These are phyloP conservation scores for Ganoderma resinaceum DNA, from an alignment of 1,284 basidiomycete species.

Conservation along the genomic window DNA sequence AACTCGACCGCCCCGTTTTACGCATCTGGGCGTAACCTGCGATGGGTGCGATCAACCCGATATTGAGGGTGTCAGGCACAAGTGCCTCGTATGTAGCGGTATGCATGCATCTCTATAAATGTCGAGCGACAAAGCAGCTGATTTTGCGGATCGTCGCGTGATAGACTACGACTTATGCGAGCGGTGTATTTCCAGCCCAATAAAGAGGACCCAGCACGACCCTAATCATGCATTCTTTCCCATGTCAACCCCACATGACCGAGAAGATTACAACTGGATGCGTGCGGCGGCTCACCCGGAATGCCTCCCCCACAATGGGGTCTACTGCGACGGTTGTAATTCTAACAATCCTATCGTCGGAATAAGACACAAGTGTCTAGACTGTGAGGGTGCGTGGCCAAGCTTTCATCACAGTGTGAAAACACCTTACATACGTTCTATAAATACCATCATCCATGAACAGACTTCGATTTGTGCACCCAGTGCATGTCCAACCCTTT, in stretches of 20 bases:
- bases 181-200: constrained; percentile 48
- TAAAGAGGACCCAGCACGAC: constrained; percentile 23
- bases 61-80: constrained; percentile 69
- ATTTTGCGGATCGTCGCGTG: neutral
- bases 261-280: constrained; percentile 37
- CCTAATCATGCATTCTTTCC: constrained; percentile 67
- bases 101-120: neutral
- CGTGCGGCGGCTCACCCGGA: constrained; percentile 9
- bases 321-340: constrained; percentile 71
- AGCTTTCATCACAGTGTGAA: neutral
- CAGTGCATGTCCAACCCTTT: constrained; percentile 62
- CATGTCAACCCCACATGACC: constrained; percentile 54
- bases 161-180: constrained; percentile 71
- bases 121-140: no score
- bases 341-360: constrained; percentile 61
- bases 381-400: constrained; percentile 51
- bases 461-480: constrained; percentile 75
- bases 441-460: neutral
- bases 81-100: constrained; percentile 76
- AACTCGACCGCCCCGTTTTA: neutral
- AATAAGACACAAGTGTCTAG: constrained; percentile 63
- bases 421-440: neutral
- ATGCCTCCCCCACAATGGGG: constrained; percentile 2
- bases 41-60: constrained; percentile 56
- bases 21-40: constrained; percentile 55